A percentile compares a stretch with the other conserved stretches of the same genome.
These are phyloP conservation scores for Fusarium chaquense DNA, from an alignment of 2,329 filamentous ascomycete species.

Conservation along the genomic window DNA sequence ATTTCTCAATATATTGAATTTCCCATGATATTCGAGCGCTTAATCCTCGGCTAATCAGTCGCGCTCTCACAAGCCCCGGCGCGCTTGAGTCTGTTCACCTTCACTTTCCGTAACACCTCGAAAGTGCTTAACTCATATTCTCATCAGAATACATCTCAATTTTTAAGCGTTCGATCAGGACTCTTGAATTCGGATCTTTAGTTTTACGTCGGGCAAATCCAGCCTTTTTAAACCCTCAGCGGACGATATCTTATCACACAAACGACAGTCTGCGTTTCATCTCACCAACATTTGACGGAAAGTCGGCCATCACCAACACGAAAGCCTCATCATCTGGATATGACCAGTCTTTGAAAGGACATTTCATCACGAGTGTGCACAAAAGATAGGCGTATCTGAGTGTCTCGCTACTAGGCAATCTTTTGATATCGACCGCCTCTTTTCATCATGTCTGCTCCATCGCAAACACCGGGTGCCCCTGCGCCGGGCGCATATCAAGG, in stretches of 20 bases:
- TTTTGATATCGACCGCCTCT: not conserved
- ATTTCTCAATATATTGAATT: not conserved
- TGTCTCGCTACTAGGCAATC: not conserved
- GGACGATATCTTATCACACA: not conserved
- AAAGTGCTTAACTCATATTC: conserved; percentile 20
- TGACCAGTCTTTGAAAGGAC: conserved; percentile 22
- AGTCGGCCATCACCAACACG: not conserved
- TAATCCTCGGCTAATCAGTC: conserved; percentile 44
- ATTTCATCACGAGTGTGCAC: not conserved
- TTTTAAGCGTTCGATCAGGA: not conserved
- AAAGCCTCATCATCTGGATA: conserved; percentile 2
- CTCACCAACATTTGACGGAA: not conserved
- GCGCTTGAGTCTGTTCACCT: conserved; percentile 31
- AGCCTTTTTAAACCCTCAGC: not conserved
- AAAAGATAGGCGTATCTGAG: not conserved
- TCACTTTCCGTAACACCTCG: conserved; percentile 25
- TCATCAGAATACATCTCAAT: conserved; percentile 8
- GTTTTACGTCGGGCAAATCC: too few relatives aligned
- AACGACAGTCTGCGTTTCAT: not conserved
- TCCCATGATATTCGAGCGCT: conserved; percentile 15
- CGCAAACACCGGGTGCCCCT: conserved; percentile 48
- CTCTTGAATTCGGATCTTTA: not conserved
- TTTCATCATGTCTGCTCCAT: conserved; percentile 52
- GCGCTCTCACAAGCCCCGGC: conserved; percentile 15
- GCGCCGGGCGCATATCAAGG: conserved; percentile 50